Conservation (phyloP, 2,329 filamentous ascomycete species). For the Xylaria sp. region DNA sequence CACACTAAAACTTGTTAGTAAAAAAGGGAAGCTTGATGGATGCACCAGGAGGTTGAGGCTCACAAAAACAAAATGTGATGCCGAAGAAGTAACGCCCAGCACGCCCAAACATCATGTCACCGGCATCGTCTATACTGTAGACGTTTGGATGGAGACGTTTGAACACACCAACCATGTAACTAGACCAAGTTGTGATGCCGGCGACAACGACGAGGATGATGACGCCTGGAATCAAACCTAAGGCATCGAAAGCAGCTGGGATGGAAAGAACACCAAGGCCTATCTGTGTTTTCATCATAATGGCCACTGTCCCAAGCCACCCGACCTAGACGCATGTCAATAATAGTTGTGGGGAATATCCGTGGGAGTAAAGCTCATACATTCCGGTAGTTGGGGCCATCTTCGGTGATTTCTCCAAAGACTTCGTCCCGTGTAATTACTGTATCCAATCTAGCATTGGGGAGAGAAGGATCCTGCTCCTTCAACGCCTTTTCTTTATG, state of each 20-base stretch:
- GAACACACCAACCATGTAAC: conserved; percentile 55
- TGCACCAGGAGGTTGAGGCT: neutral
- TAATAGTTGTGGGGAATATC: neutral
- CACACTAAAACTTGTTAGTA: neutral
- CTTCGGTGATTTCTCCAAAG: conserved; percentile 44
- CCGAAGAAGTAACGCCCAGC: conserved; percentile 51
- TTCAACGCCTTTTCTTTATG: neutral
- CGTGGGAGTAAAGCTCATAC: conserved; percentile 2
- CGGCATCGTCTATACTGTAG: conserved; percentile 58
- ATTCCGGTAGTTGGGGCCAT: conserved; percentile 40
- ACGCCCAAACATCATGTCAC: conserved; percentile 51
- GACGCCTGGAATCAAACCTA: conserved; percentile 55
- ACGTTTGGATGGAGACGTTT: conserved; percentile 56
- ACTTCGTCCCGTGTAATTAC: conserved; percentile 35
- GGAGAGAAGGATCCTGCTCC: neutral
- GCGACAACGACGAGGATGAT: conserved; percentile 49
- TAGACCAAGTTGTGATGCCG: conserved; percentile 54
- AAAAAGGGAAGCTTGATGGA: neutral
- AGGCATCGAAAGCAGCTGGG: conserved; percentile 49
- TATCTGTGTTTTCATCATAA: conserved; percentile 54
- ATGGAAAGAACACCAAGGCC: conserved; percentile 56
- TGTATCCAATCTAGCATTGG: neutral
- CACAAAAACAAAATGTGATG: conserved; percentile 44
- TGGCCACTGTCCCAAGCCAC: conserved; percentile 49
- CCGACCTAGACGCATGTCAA: conserved; percentile 42